Evolutionary conservation across 177 flowering plant genomes (phyloP).

Genomic region (Vitis hybrid): DNA sequence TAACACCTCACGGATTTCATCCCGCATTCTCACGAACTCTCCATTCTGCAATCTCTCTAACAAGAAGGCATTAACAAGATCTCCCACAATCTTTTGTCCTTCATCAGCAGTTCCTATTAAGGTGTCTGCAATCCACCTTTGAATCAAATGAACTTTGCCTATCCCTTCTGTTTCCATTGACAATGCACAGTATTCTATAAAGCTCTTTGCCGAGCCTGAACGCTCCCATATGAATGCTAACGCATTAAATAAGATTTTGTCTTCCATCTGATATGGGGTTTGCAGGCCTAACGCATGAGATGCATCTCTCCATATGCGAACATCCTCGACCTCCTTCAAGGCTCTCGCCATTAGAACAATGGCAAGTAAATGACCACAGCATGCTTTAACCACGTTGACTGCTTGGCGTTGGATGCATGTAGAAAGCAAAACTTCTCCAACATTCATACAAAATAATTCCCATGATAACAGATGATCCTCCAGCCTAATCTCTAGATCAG

Average conservation of each 20-base stretch:
- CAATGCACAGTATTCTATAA: background rate
- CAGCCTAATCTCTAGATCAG: too few relatives aligned
- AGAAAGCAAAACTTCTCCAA: too few relatives aligned
- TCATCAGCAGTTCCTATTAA: too few relatives aligned
- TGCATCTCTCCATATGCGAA: background rate
- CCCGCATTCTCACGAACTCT: background rate
- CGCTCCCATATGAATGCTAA: background rate
- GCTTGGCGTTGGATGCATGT: background rate
- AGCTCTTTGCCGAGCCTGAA: background rate
- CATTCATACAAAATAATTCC: too few relatives aligned
- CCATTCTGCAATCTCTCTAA: too few relatives aligned
- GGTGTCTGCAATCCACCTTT: too few relatives aligned
- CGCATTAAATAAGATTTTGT: background rate
- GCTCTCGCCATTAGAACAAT: conserved; percentile 1
- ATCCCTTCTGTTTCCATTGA: background rate
- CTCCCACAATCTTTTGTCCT: too few relatives aligned
- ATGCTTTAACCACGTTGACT: background rate
- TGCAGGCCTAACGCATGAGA: background rate
- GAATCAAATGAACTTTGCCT: background rate
- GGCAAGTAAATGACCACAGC: background rate
- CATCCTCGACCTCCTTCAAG: background rate
- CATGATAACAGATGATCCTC: too few relatives aligned
- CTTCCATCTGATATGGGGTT: background rate
- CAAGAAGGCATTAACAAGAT: too few relatives aligned
- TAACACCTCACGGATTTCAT: background rate